Conservation (phyloP, 2,329 filamentous ascomycete species). For the Aureobasidium sp. region DNA sequence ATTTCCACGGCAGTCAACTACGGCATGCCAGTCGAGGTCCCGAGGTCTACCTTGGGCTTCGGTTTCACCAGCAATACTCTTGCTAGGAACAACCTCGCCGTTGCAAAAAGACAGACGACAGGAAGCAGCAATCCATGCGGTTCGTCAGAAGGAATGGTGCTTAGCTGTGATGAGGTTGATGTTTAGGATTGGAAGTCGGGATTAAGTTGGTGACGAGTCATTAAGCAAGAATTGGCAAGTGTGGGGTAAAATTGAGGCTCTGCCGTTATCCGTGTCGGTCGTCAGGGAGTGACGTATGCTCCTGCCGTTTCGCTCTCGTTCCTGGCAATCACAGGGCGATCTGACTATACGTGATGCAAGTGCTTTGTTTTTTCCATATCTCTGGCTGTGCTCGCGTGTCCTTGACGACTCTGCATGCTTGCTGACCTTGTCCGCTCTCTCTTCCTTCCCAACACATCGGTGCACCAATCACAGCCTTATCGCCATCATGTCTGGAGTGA, state of each 20-base stretch:
- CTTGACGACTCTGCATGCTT: not conserved
- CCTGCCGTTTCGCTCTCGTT: not conserved
- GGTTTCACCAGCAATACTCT: not conserved
- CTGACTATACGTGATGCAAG: not conserved
- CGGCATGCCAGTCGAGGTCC: not conserved
- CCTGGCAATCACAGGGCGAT: not conserved
- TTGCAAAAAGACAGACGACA: not conserved
- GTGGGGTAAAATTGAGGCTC: not conserved
- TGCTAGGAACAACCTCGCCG: not conserved
- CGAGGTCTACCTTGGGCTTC: not conserved
- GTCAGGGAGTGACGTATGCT: not conserved
- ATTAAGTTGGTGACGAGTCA: not conserved
- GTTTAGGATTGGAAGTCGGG: not conserved
- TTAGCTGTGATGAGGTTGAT: not conserved
- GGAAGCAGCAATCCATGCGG: not conserved
- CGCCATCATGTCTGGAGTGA: slow-evolving; percentile 3
- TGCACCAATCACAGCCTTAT: not conserved
- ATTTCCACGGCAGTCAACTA: not conserved
- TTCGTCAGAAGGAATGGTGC: not conserved
- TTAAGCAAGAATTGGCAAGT: not conserved
- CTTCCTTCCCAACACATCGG: not conserved
- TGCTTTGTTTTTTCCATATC: not conserved
- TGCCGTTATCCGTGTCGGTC: not conserved
- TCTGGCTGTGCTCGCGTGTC: not conserved
- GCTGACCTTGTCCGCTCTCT: not conserved